Evolutionary conservation across 805 yeast species (phyloP), one percentile per base, ranked within the genome.

Genomic region (Spathaspora boniae): DNA sequence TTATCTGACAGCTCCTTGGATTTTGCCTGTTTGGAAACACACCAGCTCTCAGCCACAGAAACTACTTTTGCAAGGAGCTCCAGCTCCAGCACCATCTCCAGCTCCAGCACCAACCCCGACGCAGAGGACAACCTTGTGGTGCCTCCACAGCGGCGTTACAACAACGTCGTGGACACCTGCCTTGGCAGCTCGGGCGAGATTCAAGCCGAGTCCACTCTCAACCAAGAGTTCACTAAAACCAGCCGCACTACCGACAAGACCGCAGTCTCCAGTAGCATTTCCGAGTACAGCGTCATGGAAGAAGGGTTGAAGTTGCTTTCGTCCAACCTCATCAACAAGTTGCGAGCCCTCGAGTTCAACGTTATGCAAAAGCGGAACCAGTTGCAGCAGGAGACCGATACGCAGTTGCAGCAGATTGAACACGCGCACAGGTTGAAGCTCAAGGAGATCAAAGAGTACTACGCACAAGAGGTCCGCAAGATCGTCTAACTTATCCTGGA

Each of bases 301-400:
- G 40, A 47, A 27, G 36, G 44, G 1, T 26, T 45, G 29, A 33
- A 31, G 20, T 31, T 35, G 14, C 14, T 44, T 16, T 33, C 48
- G 4, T 16, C 31, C 6, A 40, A 30, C 8, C 30, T 49, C 22
- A 34, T 46, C 11, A 33, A 29, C 9, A 41, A 44, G 33, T 33
- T 49, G 4, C 40, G 33, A 27, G 9, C 12, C 3, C 29, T 49
- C 30, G 52, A 48, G 31, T 25, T 34, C 16, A 38, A 35, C 18
- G 31, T 48, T 7, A 21, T 31, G 9, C 24, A 34, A 15, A 36
- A 31, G 25, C 39, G 37, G 29, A 41, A 33, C 11, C 28, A 40
- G 30, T 34, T 49, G 24, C 41, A 34, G 28, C 11, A 18, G 16
- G 45, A 46, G 19, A 16, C 48, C 8, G 42, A 46, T 18, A 6